Conservation (phyloP, 202 grass and related monocot genomes). For the Eragrostis tef region DNA sequence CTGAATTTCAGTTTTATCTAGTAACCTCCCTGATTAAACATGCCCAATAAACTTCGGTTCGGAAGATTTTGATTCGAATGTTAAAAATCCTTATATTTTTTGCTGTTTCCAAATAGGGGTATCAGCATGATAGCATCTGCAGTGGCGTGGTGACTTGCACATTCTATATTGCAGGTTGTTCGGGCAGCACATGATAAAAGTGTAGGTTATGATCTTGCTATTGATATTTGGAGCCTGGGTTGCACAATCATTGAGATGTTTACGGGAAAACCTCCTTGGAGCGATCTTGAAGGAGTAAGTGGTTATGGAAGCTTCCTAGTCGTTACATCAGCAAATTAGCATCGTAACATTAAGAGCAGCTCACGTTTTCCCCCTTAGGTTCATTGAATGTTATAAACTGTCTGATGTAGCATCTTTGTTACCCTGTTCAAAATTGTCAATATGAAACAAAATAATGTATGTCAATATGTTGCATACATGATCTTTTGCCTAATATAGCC, state of each 20-base stretch:
- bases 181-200: conserved; percentile 77
- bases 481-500: neutral
- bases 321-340: neutral
- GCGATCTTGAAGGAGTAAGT: conserved; percentile 92
- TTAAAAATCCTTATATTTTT: too few relatives aligned
- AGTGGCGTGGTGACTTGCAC: conserved; percentile 38
- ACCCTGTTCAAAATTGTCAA: conserved; percentile 8
- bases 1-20: neutral
- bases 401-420: neutral
- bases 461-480: neutral
- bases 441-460: conserved; percentile 35
- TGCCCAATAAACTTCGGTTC: neutral
- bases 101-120: too few relatives aligned
- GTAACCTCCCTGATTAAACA: conserved; percentile 11
- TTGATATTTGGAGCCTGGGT: conserved; percentile 94
- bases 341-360: conserved; percentile 14
- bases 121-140: neutral
- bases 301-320: conserved; percentile 1
- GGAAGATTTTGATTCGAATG: conserved; percentile 14
- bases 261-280: conserved; percentile 91
- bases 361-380: neutral
- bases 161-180: conserved; percentile 75
- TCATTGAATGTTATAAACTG: conserved; percentile 33
- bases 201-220: conserved; percentile 81
- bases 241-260: conserved; percentile 98